Evolutionary conservation across 2,329 filamentous ascomycete genomes (phyloP), one percentile per base, ranked within the genome.

Genomic region (Anisogramma anomala): DNA sequence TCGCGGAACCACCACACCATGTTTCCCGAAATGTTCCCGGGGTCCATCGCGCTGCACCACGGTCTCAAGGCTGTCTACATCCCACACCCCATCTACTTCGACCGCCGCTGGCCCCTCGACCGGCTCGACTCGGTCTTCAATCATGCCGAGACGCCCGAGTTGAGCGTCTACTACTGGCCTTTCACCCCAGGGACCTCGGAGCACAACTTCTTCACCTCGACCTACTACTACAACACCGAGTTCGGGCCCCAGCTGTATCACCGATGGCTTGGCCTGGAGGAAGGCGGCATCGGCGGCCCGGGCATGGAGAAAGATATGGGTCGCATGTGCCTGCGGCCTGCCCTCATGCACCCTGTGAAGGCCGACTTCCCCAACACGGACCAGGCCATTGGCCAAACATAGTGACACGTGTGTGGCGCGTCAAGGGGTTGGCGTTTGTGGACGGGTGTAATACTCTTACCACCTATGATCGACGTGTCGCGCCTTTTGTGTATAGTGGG

Each of bases 1-100:
- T 67, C 81, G 49, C 70, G 74, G 11, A 80, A 82, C 49, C 81
- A 82, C 52, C 82, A 86, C 55, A 71, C 62, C 50, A 77, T 88
- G 53, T 82, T 80, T 43, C 83, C 82, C 0, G 84, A 89, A 56
- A 87, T 89, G 82, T 82, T 79, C 46, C 77, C 83, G 0, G 79
- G 81, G 39, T 81, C 81, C 0, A 72, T 81, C 20, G 76, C 82
- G 0, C 67, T 89, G 18, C 74, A 86, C 49, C 82, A 91, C 55
- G 83, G 84, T 7, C 66, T 88, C 37, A 89, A 89, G 62, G 77
- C 80, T 5, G 80, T 86, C 4, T 84, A 80, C 53, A 82, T 77
- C 8, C 84, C 84, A 9, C 82, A 87, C 58, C 83, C 84, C 1
- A 74, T 88, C 35, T 88, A 79, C 58, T 84, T 86, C 52, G 83